Percentiles rank a stretch among this genome's conserved stretches.
Evolutionary conservation across 1,284 basidiomycete species (phyloP).

Genomic region (Cystobasidiaceae sp.): DNA sequence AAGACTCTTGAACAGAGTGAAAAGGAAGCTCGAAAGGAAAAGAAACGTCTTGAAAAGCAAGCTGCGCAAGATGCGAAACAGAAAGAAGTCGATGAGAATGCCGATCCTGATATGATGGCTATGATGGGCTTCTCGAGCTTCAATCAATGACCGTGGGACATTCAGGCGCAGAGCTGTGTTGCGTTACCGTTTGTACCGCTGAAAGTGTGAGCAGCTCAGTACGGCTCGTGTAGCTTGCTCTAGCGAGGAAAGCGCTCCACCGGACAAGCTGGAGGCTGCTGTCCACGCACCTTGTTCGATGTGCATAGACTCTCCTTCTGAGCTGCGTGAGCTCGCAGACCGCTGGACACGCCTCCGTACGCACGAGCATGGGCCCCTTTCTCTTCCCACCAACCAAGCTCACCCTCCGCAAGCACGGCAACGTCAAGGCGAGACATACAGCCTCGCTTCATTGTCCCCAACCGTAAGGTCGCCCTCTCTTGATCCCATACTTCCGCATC

Average conservation of each 20-base stretch:
- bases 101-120: slow-evolving; percentile 31
- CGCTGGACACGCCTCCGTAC: too few relatives aligned
- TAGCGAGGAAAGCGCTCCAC: background rate
- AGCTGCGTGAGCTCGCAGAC: too few relatives aligned
- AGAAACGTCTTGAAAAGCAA: slow-evolving; percentile 45
- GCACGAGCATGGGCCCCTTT: too few relatives aligned
- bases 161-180: too few relatives aligned
- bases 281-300: too few relatives aligned
- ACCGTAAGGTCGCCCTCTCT: too few relatives aligned
- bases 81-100: slow-evolving; percentile 22
- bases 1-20: slow-evolving; percentile 66
- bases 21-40: slow-evolving; percentile 56
- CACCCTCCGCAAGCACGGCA: too few relatives aligned
- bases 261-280: background rate
- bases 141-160: background rate
- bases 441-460: too few relatives aligned
- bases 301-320: too few relatives aligned
- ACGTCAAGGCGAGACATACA: too few relatives aligned
- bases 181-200: background rate
- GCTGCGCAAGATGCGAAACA: slow-evolving; percentile 14
- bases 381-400: too few relatives aligned
- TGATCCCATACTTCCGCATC: too few relatives aligned
- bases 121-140: slow-evolving; percentile 34
- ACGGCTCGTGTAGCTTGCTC: background rate
- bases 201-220: background rate